Conservation (phyloP, 257 asterid species). For the Lantana camara region DNA sequence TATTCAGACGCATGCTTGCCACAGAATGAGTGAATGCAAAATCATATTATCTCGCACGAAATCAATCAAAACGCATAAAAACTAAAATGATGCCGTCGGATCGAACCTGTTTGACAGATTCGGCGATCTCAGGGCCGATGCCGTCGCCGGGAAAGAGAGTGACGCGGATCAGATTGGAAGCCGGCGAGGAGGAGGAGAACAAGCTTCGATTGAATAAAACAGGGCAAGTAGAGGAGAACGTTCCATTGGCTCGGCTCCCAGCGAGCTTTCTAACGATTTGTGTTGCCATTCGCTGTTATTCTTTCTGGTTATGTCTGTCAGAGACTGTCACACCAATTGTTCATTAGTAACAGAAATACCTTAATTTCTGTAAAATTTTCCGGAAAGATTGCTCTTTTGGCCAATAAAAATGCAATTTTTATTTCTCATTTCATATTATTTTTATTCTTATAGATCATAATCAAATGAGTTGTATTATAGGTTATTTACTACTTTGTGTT, state of each 20-base stretch:
- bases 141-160: slow-evolving; percentile 77
- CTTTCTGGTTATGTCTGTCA: background rate
- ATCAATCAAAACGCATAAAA: background rate
- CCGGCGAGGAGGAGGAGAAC: slow-evolving; percentile 29
- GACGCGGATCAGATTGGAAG: slow-evolving; percentile 49
- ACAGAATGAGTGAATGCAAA: background rate
- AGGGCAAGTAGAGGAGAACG: slow-evolving; percentile 21
- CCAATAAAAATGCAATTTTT: background rate
- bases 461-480: no score
- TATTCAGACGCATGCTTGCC: background rate
- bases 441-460: no score
- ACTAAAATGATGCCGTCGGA: background rate
- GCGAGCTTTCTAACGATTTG: slow-evolving; percentile 44
- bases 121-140: slow-evolving; percentile 68
- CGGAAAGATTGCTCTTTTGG: no score
- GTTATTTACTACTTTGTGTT: no score
- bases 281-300: slow-evolving; percentile 44
- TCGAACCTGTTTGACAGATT: slow-evolving; percentile 52
- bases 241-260: slow-evolving; percentile 27
- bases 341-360: no score
- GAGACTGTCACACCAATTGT: background rate
- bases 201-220: slow-evolving; percentile 33
- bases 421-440: no score
- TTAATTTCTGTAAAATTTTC: no score
- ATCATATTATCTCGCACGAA: background rate